Percentiles rank a stretch among this genome's conserved stretches.
Conservation (phyloP, 192 early-diverging fungal species). For the Dispira simplex region DNA sequence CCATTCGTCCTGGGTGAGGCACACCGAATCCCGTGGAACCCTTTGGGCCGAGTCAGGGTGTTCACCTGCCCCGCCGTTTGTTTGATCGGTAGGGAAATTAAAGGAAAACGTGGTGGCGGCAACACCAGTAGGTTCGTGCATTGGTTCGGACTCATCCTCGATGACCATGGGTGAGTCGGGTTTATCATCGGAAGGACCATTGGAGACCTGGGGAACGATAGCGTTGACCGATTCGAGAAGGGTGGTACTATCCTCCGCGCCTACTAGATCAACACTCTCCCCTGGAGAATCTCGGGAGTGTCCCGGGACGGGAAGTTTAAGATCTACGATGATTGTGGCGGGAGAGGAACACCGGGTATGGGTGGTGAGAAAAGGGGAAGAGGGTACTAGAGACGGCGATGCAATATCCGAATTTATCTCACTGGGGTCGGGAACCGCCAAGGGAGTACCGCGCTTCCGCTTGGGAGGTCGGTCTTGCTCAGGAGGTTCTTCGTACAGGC, state of each 20-base stretch:
- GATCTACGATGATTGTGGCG: neutral
- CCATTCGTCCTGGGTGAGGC: slow-evolving; percentile 20
- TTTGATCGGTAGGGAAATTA: no score
- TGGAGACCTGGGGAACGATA: no score
- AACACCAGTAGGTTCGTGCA: no score
- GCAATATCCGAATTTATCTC: neutral
- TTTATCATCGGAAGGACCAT: no score
- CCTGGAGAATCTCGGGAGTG: no score
- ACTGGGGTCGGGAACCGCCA: neutral
- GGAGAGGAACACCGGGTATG: neutral
- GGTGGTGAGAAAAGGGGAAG: neutral
- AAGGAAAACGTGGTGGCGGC: no score
- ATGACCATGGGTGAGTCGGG: no score
- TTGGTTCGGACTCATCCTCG: no score
- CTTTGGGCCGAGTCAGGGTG: neutral
- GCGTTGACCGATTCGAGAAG: no score
- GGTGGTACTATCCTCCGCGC: no score
- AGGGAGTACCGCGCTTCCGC: slow-evolving; percentile 8
- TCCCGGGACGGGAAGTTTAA: neutral
- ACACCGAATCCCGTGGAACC: slow-evolving; percentile 19
- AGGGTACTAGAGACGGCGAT: neutral
- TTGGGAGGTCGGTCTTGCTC: slow-evolving; percentile 7
- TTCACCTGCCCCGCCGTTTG: no score
- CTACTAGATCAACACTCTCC: no score
- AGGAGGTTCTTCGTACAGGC: slow-evolving; percentile 5